These are phyloP conservation scores for Cryptococcus hybrid DNA, from an alignment of 1,284 basidiomycete species.

Conservation along the genomic window DNA sequence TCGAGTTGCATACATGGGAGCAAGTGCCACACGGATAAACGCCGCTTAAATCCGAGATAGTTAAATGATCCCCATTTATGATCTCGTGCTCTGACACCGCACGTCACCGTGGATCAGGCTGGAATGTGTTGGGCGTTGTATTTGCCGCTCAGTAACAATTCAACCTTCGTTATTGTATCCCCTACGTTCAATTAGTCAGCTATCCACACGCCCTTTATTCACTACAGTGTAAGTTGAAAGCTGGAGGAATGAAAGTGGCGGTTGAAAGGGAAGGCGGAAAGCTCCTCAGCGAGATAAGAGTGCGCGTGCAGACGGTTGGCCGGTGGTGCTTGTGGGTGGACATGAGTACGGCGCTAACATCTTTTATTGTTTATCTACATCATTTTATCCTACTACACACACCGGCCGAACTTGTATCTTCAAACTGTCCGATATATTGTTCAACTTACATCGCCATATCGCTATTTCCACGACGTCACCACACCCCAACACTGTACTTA, in stretches of 20 bases:
- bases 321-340: too few relatives aligned
- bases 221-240: neutral
- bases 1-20: too few relatives aligned
- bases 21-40: neutral
- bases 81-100: neutral
- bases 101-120: conserved; percentile 2
- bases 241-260: neutral
- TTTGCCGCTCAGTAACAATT: neutral
- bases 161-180: neutral
- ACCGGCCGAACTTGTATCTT: too few relatives aligned
- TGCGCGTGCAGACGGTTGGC: neutral
- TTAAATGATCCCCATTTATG: neutral
- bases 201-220: neutral
- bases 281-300: neutral
- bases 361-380: too few relatives aligned
- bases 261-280: neutral
- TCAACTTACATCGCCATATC: neutral
- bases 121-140: neutral
- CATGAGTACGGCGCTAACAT: too few relatives aligned
- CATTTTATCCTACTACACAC: too few relatives aligned
- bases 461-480: neutral
- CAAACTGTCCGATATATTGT: neutral
- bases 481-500: neutral
- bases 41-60: neutral
- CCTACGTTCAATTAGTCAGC: neutral